A percentile compares a stretch with the other conserved stretches of the same genome.
Evolutionary conservation across 495 filamentous ascomycete genomes (phyloP).

Genomic region (Podospora conica): DNA sequence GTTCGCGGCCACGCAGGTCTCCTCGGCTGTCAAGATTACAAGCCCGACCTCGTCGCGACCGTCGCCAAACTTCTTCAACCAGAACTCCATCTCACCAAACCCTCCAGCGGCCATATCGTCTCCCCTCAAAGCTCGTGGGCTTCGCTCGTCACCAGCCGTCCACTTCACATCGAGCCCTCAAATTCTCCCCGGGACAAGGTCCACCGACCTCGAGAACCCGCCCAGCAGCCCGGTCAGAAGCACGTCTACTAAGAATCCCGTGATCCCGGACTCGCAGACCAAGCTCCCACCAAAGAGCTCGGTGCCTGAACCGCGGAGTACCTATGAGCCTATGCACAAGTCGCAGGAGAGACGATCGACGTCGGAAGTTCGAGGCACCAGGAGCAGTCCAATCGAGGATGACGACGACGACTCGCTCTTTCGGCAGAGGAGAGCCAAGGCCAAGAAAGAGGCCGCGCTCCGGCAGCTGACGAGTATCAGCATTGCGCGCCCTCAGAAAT

Average conservation of each 20-base stretch:
- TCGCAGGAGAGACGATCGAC: constrained; percentile 30
- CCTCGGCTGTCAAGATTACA: constrained; percentile 34
- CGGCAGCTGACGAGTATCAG: constrained; percentile 33
- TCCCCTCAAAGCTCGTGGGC: constrained; percentile 37
- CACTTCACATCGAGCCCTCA: constrained; percentile 33
- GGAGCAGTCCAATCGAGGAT: constrained; percentile 18
- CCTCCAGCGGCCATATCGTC: constrained; percentile 30
- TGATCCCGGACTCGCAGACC: constrained; percentile 25
- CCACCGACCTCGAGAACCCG: constrained; percentile 4
- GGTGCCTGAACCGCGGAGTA: constrained; percentile 22
- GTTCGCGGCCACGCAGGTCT: constrained; percentile 40
- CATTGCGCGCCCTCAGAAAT: constrained; percentile 24
- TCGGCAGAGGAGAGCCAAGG: constrained; percentile 19
- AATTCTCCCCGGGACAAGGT: constrained; percentile 19
- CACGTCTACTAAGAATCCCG: constrained; percentile 11
- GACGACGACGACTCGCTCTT: constrained; percentile 18
- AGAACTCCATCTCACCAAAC: constrained; percentile 34
- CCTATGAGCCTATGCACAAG: constrained; percentile 30
- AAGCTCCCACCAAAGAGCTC: constrained; percentile 11
- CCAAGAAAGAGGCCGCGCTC: constrained; percentile 32
- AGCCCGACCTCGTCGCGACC: constrained; percentile 48
- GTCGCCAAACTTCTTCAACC: constrained; percentile 35
- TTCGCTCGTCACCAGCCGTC: constrained; percentile 31
- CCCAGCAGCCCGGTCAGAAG: constrained; percentile 17
- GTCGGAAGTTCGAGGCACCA: constrained; percentile 1